Base-by-base conservation (phyloP, 2,329 filamentous ascomycete genomes). In the Colletotrichum echinochloae region DNA sequence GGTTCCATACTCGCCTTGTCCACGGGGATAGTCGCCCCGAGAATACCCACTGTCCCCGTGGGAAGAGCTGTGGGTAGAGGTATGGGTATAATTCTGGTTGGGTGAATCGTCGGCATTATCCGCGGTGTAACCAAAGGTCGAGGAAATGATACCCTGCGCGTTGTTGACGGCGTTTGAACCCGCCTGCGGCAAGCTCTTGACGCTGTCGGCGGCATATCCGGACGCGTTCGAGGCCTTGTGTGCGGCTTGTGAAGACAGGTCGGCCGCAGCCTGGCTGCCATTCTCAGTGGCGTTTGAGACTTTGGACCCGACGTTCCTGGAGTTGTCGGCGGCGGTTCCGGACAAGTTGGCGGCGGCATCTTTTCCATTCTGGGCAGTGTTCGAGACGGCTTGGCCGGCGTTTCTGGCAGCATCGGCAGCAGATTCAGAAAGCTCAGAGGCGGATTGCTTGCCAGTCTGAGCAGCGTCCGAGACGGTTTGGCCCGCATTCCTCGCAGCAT, bases 301-400 rank as follows among this genome's bases (percentile, higher is more conserved):
- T 2, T 35, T 51, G 11, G 26, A 26, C 16, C 49, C 51, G 9
- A 26, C 49, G 35, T 26, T 48, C 12, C 11, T 8, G 1, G 52
- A 11, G 2, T 18, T n/a, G 3, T 55, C 33, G n/a, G n/a, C 52
- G 3, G 14, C 52, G 23, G 52, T 6, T 7, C 52, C 52, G 7
- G 52, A 55, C 3, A 55, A 23, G 12, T 57, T 5, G 46, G 55
- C 55, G 9, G 55, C 63, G 6, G 44, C 35, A n/a, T 60, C 44
- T 28, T 52, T 51, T 16, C 44, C 46, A 11, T 26, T 37, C 11
- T 44, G 33, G 2, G 33, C 44, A 12, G 49, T 33, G 28, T 52
- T 33, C 7, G 49, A 52, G 18, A 33, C 12, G 3, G 28, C 8
- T 9, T 44, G 41, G 41, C 41, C 20, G 18, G 41, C 41, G 1